These are phyloP conservation scores for Botrytis aclada DNA, from an alignment of 2,329 filamentous ascomycete genomes.

Conservation along the genomic window DNA sequence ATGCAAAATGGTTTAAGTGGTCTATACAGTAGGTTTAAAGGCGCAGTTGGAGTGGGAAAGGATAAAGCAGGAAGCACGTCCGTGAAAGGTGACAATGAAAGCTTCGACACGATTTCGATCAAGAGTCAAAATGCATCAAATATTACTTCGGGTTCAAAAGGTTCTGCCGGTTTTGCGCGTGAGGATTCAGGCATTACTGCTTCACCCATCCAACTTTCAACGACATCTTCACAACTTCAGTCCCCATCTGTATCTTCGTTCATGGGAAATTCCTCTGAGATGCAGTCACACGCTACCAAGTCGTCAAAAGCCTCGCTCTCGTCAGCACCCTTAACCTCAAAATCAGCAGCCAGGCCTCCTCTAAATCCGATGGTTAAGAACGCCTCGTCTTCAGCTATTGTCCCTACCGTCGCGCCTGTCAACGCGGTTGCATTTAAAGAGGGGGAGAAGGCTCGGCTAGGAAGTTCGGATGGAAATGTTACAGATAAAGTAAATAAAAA, in stretches of 20 bases:
- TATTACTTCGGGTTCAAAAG: slow-evolving; percentile 43
- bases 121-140: slow-evolving; percentile 41
- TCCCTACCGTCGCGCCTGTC: slow-evolving; percentile 48
- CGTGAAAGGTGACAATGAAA: slow-evolving; percentile 42
- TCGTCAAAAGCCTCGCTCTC: slow-evolving; percentile 36
- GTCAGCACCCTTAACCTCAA: slow-evolving; percentile 34
- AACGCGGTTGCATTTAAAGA: slow-evolving; percentile 50
- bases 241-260: slow-evolving; percentile 36
- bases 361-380: slow-evolving; percentile 36
- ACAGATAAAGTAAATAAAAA: slow-evolving; percentile 17
- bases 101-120: slow-evolving; percentile 45
- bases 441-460: slow-evolving; percentile 45
- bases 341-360: slow-evolving; percentile 31
- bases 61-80: slow-evolving; percentile 44
- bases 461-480: slow-evolving; percentile 9
- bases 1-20: slow-evolving; percentile 86
- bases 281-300: slow-evolving; percentile 34
- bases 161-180: slow-evolving; percentile 42
- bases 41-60: slow-evolving; percentile 71
- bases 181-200: slow-evolving; percentile 41
- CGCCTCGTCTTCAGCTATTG: slow-evolving; percentile 32
- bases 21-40: slow-evolving; percentile 80
- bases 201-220: slow-evolving; percentile 36
- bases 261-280: slow-evolving; percentile 32
- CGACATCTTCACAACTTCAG: slow-evolving; percentile 35